Percentiles rank a stretch among this genome's conserved stretches.
These are phyloP conservation scores for Paxillus involutus DNA, from an alignment of 768 basidiomycete genomes.

Conservation along the genomic window DNA sequence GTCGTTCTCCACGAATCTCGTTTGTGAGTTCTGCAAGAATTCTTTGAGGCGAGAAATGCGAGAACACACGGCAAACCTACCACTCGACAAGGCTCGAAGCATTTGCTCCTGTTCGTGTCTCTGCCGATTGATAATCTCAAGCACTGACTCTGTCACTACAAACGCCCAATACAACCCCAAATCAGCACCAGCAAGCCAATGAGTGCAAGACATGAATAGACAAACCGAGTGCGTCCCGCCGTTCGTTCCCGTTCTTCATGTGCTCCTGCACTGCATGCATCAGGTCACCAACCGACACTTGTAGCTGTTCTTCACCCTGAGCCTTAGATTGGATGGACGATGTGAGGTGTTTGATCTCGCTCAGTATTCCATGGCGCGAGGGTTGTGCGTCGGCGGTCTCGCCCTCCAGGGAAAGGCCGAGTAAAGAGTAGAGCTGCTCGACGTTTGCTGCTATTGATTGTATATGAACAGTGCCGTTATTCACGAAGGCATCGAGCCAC, in stretches of 20 bases:
- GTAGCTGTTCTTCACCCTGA: slow-evolving; percentile 30
- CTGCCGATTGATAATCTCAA: slow-evolving; percentile 65
- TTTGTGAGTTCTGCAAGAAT: slow-evolving; percentile 61
- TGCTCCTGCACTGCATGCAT: slow-evolving; percentile 42
- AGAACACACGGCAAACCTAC: slow-evolving; percentile 35
- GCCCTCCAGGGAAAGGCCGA: slow-evolving; percentile 40
- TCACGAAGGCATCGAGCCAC: slow-evolving; percentile 87
- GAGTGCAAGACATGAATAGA: slow-evolving; percentile 3
- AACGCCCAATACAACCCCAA: slow-evolving; percentile 4
- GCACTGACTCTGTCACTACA: slow-evolving; percentile 56
- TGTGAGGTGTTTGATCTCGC: slow-evolving; percentile 36
- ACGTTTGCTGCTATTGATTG: slow-evolving; percentile 59
- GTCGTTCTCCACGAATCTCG: slow-evolving; percentile 83
- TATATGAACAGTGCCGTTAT: slow-evolving; percentile 72
- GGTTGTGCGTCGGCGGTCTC: slow-evolving; percentile 9
- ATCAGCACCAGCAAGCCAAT: slow-evolving; percentile 1
- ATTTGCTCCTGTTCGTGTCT: slow-evolving; percentile 71
- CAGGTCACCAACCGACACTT: slow-evolving; percentile 36
- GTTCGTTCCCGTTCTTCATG: slow-evolving; percentile 37
- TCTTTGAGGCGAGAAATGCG: not conserved
- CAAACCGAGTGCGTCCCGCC: slow-evolving; percentile 40
- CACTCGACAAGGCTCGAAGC: slow-evolving; percentile 62
- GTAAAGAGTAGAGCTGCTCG: slow-evolving; percentile 55
- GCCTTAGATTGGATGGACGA: slow-evolving; percentile 32
- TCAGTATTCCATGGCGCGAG: slow-evolving; percentile 29